These are phyloP conservation scores for Nicotiana attenuata DNA, from an alignment of 257 asterid genomes.

Conservation along the genomic window DNA sequence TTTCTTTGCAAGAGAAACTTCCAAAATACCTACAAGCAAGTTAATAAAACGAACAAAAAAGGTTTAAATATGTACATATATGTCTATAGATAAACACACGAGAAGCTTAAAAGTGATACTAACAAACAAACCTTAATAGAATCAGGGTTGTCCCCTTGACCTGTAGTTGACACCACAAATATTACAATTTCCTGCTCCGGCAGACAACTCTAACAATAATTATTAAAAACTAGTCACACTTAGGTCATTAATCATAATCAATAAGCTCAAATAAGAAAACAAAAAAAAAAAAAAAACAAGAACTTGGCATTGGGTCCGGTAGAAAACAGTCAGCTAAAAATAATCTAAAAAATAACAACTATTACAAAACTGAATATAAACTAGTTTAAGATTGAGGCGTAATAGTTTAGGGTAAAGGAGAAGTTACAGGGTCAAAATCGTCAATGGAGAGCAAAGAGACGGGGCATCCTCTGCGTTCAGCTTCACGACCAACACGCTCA, in stretches of 20 bases:
- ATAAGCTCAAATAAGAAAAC: not conserved
- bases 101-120: not conserved
- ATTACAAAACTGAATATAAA: not conserved
- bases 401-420: not conserved
- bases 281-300: not conserved
- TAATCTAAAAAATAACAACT: not conserved
- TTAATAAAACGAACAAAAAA: not conserved
- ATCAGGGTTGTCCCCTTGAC: constrained; percentile 94
- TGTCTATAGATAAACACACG: not conserved
- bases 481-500: constrained; percentile 78
- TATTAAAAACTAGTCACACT: not conserved
- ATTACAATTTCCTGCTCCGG: constrained; percentile 46
- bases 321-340: not conserved
- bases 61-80: not conserved
- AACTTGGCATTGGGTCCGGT: not conserved
- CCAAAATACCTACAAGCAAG: constrained; percentile 74
- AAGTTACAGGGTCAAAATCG: constrained; percentile 62
- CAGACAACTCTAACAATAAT: constrained; percentile 46
- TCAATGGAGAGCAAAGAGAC: constrained; percentile 56
- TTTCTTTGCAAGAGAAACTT: constrained; percentile 78
- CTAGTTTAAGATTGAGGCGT: not conserved
- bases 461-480: constrained; percentile 81
- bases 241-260: not conserved
- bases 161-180: constrained; percentile 93
- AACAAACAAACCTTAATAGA: constrained; percentile 67